Evolutionary conservation across 208 protist species (phyloP), one percentile per base, ranked within the genome.

Genomic region (Crithidia bombi): DNA sequence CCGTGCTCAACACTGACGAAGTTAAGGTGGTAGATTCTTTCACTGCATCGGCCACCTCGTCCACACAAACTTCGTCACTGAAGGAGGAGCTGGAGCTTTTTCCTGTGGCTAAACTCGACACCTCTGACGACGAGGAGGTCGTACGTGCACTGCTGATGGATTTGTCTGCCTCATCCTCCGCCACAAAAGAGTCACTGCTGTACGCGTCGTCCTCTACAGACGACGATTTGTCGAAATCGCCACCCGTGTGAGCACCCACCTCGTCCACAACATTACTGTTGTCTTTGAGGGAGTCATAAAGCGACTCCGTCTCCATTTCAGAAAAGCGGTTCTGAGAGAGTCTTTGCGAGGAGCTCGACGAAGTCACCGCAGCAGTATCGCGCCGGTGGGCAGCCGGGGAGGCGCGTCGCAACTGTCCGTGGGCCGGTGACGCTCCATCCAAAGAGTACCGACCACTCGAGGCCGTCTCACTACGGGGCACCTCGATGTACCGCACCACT

Each of bases 401-500:
- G 14, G 26, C 47, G 6, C 19, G 56, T 11, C 35, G 47, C 33
- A 57, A 33, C n/a, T 41, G 55, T 7, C 47, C 26, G 0, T 9
- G 15, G 25, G 56, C 2, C 19, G 47, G 5, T 15, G 14, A 30
- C 51, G 30, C n/a, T 7, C 26, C 23, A 1, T 26, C 23, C 2
- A 5, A 17, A 10, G 11, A 41, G 32, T 41, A 28, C 30, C 41
- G 35, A 11, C 0, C 3, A 4, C 12, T 56, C 7, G 3, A 35
- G 2, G n/a, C 5, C 33, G 62, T 30, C 11, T 43, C 17, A 7
- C n/a, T 56, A 32, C 44, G 70, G 21, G 19, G 54, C 6, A 75
- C 65, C 33, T 67, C 65, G 1, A 88, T 78, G 59, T 86, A 90
- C 51, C 75, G 74, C 5, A 88, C 63, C 33, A 79, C 75, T 0